A percentile compares a stretch with the other conserved stretches of the same genome.
These are phyloP conservation scores for Fusarium caatingaense DNA, from an alignment of 2,329 filamentous ascomycete genomes.

Conservation along the genomic window DNA sequence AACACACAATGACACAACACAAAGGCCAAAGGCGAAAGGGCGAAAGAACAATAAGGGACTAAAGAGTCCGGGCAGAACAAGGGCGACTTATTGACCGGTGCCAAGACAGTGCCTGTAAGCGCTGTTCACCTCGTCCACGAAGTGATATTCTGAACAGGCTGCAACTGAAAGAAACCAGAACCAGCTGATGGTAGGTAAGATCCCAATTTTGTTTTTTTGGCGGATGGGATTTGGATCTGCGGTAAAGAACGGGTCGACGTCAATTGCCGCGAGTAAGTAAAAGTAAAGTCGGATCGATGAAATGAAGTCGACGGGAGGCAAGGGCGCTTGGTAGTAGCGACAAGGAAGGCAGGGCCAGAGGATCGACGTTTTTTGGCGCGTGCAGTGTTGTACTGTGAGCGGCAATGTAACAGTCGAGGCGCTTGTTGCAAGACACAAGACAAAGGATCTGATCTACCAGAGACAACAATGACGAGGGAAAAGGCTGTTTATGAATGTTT, in stretches of 20 bases:
- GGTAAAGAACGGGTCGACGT: conserved; percentile 23
- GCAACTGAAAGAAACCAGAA: conserved; percentile 25
- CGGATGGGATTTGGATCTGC: conserved; percentile 31
- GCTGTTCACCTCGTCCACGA: conserved; percentile 38
- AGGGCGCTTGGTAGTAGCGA: conserved; percentile 13
- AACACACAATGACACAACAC: conserved; percentile 37
- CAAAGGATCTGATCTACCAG: conserved; percentile 26
- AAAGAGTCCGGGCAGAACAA: conserved; percentile 27
- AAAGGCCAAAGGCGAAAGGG: conserved; percentile 13
- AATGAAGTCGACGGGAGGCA: conserved; percentile 8
- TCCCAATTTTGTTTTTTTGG: neutral
- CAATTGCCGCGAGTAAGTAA: conserved; percentile 19
- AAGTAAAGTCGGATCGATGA: neutral
- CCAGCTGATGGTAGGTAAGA: conserved; percentile 22
- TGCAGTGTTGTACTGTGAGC: conserved; percentile 12
- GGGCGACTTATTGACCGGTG: conserved; percentile 9
- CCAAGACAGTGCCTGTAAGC: conserved; percentile 2
- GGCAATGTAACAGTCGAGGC: conserved; percentile 24
- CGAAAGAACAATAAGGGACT: conserved; percentile 15
- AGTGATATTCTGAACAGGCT: conserved; percentile 23
- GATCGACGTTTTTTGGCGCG: conserved; percentile 38
- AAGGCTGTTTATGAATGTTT: conserved; percentile 38
- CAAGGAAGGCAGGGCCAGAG: conserved; percentile 15
- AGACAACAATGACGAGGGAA: conserved; percentile 21
- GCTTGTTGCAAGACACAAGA: conserved; percentile 28